A percentile compares a stretch with the other conserved stretches of the same genome.
phyloP scores from a whole-genome alignment of 73 alveolate genomes.

The Paramecium biaurelia region DNA sequence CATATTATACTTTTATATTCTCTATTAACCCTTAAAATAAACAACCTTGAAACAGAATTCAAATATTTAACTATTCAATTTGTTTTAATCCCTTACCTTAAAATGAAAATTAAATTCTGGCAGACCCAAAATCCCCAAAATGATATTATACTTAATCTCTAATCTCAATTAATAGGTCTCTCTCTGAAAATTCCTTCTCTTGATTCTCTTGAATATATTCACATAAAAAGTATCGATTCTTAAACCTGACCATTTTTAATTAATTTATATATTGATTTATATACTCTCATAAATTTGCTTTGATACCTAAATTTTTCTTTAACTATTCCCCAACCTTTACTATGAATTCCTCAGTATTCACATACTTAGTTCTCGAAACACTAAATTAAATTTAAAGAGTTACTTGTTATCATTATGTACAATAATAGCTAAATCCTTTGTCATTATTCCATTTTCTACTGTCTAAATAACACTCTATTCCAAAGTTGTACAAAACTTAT shows the following conservation, averaged over 20 bases:
- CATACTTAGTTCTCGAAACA: constrained; percentile 54
- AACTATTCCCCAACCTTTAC: constrained; percentile 33
- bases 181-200: not conserved
- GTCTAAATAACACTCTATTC: constrained; percentile 69
- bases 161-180: not conserved
- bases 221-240: constrained; percentile 51
- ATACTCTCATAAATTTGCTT: constrained; percentile 50
- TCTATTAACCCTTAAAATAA: constrained; percentile 54
- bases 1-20: constrained; percentile 50
- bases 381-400: not conserved
- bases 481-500: constrained; percentile 61
- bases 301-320: constrained; percentile 37
- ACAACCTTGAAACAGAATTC: not conserved
- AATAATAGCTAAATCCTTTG: constrained; percentile 82
- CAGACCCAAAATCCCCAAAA: constrained; percentile 51
- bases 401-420: constrained; percentile 66
- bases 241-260: constrained; percentile 19
- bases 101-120: not conserved
- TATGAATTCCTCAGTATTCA: constrained; percentile 53
- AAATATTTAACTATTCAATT: constrained; percentile 33
- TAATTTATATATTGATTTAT: not conserved
- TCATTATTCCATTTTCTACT: constrained; percentile 81
- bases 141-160: not conserved
- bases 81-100: not conserved
- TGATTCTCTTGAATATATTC: constrained; percentile 27